These are phyloP conservation scores for Kluyveromyces dobzhanskii DNA, from an alignment of 805 yeast species.

Conservation along the genomic window DNA sequence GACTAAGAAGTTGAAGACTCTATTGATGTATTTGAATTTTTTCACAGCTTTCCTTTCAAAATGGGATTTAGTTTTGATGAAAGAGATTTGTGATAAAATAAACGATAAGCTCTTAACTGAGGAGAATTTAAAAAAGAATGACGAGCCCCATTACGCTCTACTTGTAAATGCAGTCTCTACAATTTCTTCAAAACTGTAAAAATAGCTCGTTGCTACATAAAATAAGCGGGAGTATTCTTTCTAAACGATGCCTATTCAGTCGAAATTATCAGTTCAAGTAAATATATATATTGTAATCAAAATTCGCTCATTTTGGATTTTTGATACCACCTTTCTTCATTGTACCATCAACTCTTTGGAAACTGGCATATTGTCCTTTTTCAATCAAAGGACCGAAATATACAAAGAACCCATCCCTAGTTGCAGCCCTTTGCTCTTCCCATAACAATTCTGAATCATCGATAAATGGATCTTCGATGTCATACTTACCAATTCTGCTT, in stretches of 20 bases:
- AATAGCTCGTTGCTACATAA: too few relatives aligned
- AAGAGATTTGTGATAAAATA: constrained; percentile 26
- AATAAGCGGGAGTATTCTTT: too few relatives aligned
- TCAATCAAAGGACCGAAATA: constrained; percentile 87
- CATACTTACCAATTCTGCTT: constrained; percentile 84
- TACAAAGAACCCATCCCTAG: constrained; percentile 93
- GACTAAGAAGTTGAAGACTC: constrained; percentile 32
- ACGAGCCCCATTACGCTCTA: neutral
- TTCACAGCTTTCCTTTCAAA: constrained; percentile 30
- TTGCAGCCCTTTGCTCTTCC: constrained; percentile 90
- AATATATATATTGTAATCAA: too few relatives aligned
- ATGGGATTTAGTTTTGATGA: constrained; percentile 26
- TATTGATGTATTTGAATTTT: constrained; percentile 53
- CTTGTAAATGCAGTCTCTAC: neutral
- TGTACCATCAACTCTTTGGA: constrained; percentile 39
- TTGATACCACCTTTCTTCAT: constrained; percentile 32
- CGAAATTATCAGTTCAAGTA: too few relatives aligned
- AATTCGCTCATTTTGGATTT: constrained; percentile 14
- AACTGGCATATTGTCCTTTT: constrained; percentile 40
- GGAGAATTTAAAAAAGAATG: too few relatives aligned
- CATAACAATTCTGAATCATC: constrained; percentile 88
- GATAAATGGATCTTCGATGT: constrained; percentile 87
- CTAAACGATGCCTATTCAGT: too few relatives aligned
- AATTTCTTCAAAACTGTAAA: too few relatives aligned
- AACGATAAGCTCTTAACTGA: constrained; percentile 5